phyloP scores from a whole-genome alignment of 192 early-diverging fungal species.

The Umbelopsis isabellina region DNA sequence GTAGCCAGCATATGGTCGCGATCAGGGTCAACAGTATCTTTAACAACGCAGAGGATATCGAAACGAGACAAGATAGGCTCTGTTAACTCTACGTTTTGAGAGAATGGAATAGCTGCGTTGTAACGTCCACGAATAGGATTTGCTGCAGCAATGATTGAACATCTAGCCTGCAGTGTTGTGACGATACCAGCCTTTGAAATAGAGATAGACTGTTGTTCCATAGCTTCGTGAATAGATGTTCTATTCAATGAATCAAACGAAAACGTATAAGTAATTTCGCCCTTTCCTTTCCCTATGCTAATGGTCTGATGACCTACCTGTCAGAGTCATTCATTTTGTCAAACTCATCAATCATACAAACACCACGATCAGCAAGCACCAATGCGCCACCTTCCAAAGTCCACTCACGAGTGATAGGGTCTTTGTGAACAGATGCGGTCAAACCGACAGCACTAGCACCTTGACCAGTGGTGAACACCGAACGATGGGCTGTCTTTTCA shows the following conservation, averaged over 20 bases:
- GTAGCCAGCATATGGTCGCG: slow-evolving; percentile 87
- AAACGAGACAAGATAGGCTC: slow-evolving; percentile 99
- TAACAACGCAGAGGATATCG: slow-evolving; percentile 95
- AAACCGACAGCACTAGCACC: slow-evolving; percentile 86
- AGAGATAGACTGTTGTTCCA: slow-evolving; percentile 91
- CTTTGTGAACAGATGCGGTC: slow-evolving; percentile 83
- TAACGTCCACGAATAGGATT: slow-evolving; percentile 87
- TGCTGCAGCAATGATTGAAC: slow-evolving; percentile 80
- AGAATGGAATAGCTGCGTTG: slow-evolving; percentile 89
- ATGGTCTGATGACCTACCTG: slow-evolving; percentile 34
- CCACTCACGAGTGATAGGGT: slow-evolving; percentile 87
- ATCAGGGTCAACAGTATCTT: slow-evolving; percentile 91
- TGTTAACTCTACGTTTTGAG: slow-evolving; percentile 97
- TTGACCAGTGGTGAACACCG: slow-evolving; percentile 86
- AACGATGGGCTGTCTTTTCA: slow-evolving; percentile 83
- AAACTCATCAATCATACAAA: slow-evolving; percentile 90
- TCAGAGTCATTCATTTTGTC: slow-evolving; percentile 93
- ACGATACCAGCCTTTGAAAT: slow-evolving; percentile 90
- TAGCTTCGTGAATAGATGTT: slow-evolving; percentile 94
- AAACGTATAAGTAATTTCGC: background rate
- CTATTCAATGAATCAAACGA: slow-evolving; percentile 34
- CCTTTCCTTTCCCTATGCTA: slow-evolving; percentile 1
- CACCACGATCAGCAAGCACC: slow-evolving; percentile 85
- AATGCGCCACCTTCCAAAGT: slow-evolving; percentile 88
- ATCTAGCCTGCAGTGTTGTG: slow-evolving; percentile 83